A percentile compares a stretch with the other conserved stretches of the same genome.
phyloP scores from a whole-genome alignment of 2,329 filamentous ascomycete species.

The Orbilia oligospora region DNA sequence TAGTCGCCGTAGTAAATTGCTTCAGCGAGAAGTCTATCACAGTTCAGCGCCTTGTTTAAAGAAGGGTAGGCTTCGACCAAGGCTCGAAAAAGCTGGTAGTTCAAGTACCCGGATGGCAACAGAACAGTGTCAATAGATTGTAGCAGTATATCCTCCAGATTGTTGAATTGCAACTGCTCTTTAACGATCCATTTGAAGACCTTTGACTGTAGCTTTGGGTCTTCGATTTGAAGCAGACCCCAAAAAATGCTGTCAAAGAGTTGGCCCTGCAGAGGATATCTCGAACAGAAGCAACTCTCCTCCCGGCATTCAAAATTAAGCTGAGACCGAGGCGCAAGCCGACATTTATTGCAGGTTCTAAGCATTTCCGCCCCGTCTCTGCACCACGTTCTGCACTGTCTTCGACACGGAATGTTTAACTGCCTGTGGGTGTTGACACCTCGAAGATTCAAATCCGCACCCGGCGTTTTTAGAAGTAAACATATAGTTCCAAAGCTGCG shows the following conservation, averaged over 20 bases:
- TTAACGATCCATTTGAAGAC: not conserved
- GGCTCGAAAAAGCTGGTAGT: not conserved
- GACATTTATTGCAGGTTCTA: not conserved
- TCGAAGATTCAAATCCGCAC: not conserved
- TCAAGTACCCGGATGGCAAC: not conserved
- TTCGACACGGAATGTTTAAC: not conserved
- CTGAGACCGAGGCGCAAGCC: not conserved
- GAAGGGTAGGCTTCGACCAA: not conserved
- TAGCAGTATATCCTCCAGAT: slow-evolving; percentile 12
- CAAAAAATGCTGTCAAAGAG: not conserved
- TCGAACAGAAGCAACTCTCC: slow-evolving; percentile 1
- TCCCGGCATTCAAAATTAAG: not conserved
- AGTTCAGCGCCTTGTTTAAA: not conserved
- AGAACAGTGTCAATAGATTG: slow-evolving; percentile 1
- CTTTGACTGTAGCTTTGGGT: not conserved
- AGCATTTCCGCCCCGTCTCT: no score
- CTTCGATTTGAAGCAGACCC: not conserved
- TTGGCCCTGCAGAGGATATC: not conserved
- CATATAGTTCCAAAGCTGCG: not conserved
- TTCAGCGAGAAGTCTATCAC: slow-evolving; percentile 29
- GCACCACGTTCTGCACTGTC: not conserved
- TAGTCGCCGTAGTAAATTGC: slow-evolving; percentile 22
- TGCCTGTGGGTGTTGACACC: not conserved
- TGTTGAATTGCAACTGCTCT: not conserved
- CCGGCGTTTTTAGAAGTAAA: not conserved